Conservation (phyloP, 139 green algal genomes). For the Coelastrella sp. region DNA sequence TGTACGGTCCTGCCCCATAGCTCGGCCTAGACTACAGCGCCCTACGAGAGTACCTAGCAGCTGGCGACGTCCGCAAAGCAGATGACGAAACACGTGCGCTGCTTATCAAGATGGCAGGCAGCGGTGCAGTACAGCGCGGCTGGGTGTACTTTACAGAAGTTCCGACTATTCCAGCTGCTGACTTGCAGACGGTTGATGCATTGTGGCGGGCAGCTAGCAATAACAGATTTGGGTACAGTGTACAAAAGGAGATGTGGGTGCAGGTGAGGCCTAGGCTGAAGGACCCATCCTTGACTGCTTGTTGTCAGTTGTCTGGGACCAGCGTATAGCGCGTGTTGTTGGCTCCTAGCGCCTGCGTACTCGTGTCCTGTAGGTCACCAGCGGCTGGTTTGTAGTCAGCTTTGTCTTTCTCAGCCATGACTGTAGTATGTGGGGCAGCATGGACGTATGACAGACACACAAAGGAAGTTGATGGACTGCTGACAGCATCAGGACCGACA, state of each 20-base stretch:
- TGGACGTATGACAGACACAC: too few relatives aligned
- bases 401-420: too few relatives aligned
- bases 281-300: background rate
- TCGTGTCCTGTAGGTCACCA: too few relatives aligned
- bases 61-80: constrained; percentile 89
- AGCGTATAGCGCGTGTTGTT: background rate
- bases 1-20: constrained; percentile 56
- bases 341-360: too few relatives aligned
- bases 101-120: constrained; percentile 93
- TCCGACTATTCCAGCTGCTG: constrained; percentile 35
- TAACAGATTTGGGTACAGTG: constrained; percentile 94
- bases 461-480: too few relatives aligned
- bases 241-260: constrained; percentile 94
- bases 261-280: constrained; percentile 54
- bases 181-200: constrained; percentile 79
- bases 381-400: too few relatives aligned
- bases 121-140: constrained; percentile 83
- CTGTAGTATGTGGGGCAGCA: too few relatives aligned
- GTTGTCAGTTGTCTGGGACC: background rate
- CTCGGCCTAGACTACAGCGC: constrained; percentile 87
- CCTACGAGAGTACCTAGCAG: constrained; percentile 84
- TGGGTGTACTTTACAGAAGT: constrained; percentile 92
- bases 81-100: constrained; percentile 93
- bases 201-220: constrained; percentile 90
- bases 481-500: too few relatives aligned